Conservation (phyloP, 495 filamentous ascomycete species). For the Pseudoneurospora amorphoporcata region DNA sequence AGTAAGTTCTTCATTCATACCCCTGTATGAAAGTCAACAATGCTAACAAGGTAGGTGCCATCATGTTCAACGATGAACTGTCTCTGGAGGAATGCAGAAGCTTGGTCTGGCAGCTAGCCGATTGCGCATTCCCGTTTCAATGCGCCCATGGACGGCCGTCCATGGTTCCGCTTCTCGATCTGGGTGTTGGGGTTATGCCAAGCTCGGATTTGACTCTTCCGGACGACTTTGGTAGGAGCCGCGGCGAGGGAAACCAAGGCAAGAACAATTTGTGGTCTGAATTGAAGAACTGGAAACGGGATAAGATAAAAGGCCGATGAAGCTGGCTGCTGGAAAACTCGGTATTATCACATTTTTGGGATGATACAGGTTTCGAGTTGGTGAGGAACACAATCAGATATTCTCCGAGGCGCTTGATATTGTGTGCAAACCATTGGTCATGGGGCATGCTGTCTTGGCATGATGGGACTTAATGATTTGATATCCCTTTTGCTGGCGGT, state of each 20-base stretch:
- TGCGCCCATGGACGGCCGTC: slow-evolving; percentile 81
- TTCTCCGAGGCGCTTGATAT: neutral
- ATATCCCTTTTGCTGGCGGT: neutral
- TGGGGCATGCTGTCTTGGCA: neutral
- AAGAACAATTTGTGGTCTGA: neutral
- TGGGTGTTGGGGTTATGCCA: slow-evolving; percentile 20
- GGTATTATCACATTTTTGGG: neutral
- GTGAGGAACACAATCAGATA: neutral
- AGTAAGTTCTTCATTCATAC: slow-evolving; percentile 28
- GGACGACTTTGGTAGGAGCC: neutral
- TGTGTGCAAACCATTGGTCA: neutral
- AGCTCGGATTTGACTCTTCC: neutral
- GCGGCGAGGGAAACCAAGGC: neutral
- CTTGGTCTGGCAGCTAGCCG: slow-evolving; percentile 51
- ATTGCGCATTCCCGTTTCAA: slow-evolving; percentile 79
- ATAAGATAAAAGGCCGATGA: neutral
- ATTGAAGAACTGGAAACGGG: neutral
- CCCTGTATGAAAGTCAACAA: no score
- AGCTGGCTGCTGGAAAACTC: neutral
- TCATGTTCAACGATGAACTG: slow-evolving; percentile 93
- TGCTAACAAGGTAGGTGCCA: slow-evolving; percentile 41
- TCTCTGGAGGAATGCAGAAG: slow-evolving; percentile 51
- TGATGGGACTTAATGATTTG: neutral
- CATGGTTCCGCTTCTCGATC: slow-evolving; percentile 61
- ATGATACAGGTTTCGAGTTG: neutral